phyloP scores from a whole-genome alignment of 257 asterid genomes.

The Solanum piurae region DNA sequence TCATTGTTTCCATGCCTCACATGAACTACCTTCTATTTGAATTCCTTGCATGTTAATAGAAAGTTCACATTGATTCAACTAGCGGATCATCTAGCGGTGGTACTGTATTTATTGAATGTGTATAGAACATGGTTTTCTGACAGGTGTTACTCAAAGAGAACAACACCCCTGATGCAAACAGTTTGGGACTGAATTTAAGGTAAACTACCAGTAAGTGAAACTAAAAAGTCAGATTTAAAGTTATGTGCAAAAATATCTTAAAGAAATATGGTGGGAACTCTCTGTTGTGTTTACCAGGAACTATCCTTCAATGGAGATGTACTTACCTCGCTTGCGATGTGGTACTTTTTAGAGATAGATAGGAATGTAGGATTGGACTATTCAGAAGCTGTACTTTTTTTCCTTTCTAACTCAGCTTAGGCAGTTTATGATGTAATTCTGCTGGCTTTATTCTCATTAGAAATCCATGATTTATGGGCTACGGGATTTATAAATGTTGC shows the following conservation, averaged over 20 bases:
- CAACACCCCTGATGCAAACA: background rate
- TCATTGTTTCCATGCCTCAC: background rate
- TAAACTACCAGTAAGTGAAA: background rate
- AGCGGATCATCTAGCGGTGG: background rate
- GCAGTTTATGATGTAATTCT: background rate
- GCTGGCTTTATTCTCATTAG: background rate
- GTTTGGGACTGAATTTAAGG: background rate
- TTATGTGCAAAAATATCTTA: background rate
- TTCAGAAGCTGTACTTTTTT: background rate
- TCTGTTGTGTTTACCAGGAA: background rate
- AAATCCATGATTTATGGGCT: background rate
- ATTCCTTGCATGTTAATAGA: background rate
- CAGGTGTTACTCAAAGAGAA: background rate
- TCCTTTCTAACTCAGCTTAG: background rate
- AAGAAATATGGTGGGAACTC: background rate
- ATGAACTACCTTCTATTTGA: background rate
- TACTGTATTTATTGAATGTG: background rate
- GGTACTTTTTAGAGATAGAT: background rate
- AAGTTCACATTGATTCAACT: background rate
- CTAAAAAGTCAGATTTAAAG: background rate
- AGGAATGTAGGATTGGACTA: background rate
- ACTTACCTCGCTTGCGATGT: background rate
- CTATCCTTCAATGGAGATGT: background rate
- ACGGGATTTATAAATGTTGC: background rate
- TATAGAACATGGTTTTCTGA: background rate